These are phyloP conservation scores for Phytophthora citrophthora DNA, from an alignment of 352 stramenopile species.

Conservation along the genomic window DNA sequence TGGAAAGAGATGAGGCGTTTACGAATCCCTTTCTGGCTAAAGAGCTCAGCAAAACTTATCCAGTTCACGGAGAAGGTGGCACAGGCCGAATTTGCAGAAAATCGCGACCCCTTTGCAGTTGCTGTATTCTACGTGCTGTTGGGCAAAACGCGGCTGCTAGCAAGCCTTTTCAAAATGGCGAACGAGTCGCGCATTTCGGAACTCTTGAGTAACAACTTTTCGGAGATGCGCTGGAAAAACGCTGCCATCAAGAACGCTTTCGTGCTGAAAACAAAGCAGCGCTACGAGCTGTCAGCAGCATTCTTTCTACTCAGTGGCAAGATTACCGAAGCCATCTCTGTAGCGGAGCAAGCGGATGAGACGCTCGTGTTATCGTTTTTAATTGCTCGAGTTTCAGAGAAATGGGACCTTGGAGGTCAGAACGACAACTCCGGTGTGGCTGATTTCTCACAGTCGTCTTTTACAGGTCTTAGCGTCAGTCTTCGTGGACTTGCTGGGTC, in stretches of 20 bases:
- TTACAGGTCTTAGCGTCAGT: conserved; percentile 63
- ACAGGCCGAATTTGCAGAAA: conserved; percentile 76
- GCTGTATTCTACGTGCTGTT: conserved; percentile 89
- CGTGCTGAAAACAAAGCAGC: conserved; percentile 87
- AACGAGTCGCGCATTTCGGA: conserved; percentile 83
- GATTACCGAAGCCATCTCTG: conserved; percentile 75
- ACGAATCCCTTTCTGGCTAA: conserved; percentile 82
- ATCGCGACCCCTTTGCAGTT: conserved; percentile 82
- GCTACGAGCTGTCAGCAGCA: conserved; percentile 76
- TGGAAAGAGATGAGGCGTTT: conserved; percentile 73
- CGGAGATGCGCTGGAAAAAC: conserved; percentile 82
- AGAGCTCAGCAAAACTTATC: conserved; percentile 56
- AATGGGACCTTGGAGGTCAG: conserved; percentile 65
- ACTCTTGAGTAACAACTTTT: conserved; percentile 85
- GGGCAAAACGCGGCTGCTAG: conserved; percentile 82
- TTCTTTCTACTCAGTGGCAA: conserved; percentile 88
- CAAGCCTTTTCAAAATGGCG: conserved; percentile 85
- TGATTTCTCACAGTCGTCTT: conserved; percentile 52
- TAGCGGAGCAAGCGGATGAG: conserved; percentile 75
- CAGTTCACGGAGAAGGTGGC: conserved; percentile 77
- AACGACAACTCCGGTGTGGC: conserved; percentile 16
- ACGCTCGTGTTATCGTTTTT: conserved; percentile 83
- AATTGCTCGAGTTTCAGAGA: conserved; percentile 77
- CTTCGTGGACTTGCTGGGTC: conserved; percentile 34
- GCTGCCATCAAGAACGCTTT: conserved; percentile 92